Evolutionary conservation across 345 rosid species (phyloP).

Genomic region (Lepidium sativum): DNA sequence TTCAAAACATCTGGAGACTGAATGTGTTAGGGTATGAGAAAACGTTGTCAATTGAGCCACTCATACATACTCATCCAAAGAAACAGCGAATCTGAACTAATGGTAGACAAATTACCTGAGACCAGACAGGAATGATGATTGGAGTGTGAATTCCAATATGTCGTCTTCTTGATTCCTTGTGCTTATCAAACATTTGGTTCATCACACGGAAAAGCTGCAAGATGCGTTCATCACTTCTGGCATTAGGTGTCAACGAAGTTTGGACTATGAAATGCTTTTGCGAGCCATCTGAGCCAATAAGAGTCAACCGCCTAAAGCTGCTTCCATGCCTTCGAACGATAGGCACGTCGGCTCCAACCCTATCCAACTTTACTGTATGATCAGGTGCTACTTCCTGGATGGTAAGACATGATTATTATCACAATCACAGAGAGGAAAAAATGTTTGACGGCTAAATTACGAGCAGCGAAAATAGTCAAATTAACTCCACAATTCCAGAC

Average conservation of each 20-base stretch:
- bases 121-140: slow-evolving; percentile 98
- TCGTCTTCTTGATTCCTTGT: slow-evolving; percentile 88
- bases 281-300: slow-evolving; percentile 97
- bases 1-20: background rate
- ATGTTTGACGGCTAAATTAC: background rate
- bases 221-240: slow-evolving; percentile 94
- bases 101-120: slow-evolving; percentile 57
- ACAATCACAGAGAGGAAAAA: background rate
- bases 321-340: slow-evolving; percentile 99
- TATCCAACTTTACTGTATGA: slow-evolving; percentile 83
- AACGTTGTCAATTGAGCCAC: background rate
- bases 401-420: slow-evolving; percentile 12
- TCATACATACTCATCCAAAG: background rate
- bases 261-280: slow-evolving; percentile 94
- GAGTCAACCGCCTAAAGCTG: slow-evolving; percentile 91
- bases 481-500: background rate
- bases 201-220: slow-evolving; percentile 95
- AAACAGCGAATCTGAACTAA: background rate
- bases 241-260: slow-evolving; percentile 98
- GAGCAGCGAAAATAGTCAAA: slow-evolving; percentile 1
- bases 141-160: slow-evolving; percentile 92
- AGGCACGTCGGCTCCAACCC: slow-evolving; percentile 92
- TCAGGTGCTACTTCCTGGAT: slow-evolving; percentile 91
- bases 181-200: slow-evolving; percentile 99
- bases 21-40: background rate